Evolutionary conservation across 495 filamentous ascomycete genomes (phyloP), one percentile per base, ranked within the genome.

Genomic region (Podospora bellae-mahoneyi): DNA sequence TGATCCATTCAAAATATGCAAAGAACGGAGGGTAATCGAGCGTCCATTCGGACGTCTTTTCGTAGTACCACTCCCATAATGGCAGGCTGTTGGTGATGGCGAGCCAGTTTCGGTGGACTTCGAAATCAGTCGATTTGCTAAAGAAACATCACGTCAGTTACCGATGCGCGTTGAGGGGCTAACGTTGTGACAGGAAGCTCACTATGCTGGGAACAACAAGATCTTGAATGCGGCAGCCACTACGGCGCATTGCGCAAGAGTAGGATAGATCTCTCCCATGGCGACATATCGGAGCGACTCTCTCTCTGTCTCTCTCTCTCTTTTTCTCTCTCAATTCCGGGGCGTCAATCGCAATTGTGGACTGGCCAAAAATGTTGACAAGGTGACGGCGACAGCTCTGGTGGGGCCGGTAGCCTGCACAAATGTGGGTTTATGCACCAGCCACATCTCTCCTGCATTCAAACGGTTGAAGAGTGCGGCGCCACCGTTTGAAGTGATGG

Each of bases 121-220:
- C 95, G 73, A 97, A 99, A 77, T 99, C 95, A 69, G 94, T 98
- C n/a, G 95, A 97, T 83, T 95, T 97, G 83, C 95, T 98, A 74
- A 19, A 28, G 66, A 69, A 68, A 9, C 18, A 48, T 28, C 27
- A 63, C 54, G 64, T 69, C 64, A 66, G 65, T 15, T 19, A 9
- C 61, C 39, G 5, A 16, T 7, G 34, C 26, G 4, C 55, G n/a
- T 58, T 20, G 55, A 58, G 18, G 23, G 23, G 39, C n/a, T 10
- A 58, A 58, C 19, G 30, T 32, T 4, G 30, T 32, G 60, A 64
- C 62, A 53, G 68, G 23, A 62, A 48, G 85, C 92, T 75, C 86
- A 99, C 95, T 99, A 99, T 70, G 95, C 92, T 20, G 95, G 95
- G 78, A 97, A 96, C 48, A 99, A 87, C 56, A 99, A 87, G 64